phyloP scores from a whole-genome alignment of 1,284 basidiomycete genomes.

The Microstroma glucosiphilum region DNA sequence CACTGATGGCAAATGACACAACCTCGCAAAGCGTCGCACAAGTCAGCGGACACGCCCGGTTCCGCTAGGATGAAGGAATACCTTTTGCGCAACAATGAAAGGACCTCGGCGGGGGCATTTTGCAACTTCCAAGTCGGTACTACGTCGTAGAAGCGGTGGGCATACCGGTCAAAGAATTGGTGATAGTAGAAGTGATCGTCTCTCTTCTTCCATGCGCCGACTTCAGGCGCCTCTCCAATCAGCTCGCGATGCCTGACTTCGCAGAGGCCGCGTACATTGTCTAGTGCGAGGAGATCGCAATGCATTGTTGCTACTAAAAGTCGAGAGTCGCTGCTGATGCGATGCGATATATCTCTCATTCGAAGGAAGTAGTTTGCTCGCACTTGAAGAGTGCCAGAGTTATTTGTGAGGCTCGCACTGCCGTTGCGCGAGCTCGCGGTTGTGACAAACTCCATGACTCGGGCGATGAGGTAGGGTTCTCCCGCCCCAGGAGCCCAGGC shows the following conservation, averaged over 20 bases:
- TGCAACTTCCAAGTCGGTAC: slow-evolving; percentile 76
- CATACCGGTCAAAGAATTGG: slow-evolving; percentile 90
- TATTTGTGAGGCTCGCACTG: slow-evolving; percentile 61
- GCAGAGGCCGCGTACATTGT: slow-evolving; percentile 82
- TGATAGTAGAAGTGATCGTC: slow-evolving; percentile 93
- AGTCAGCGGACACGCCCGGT: slow-evolving; percentile 80
- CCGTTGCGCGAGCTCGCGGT: slow-evolving; percentile 63
- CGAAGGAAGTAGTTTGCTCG: slow-evolving; percentile 89
- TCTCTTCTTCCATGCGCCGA: slow-evolving; percentile 88
- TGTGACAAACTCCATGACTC: slow-evolving; percentile 91
- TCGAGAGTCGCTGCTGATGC: slow-evolving; percentile 75
- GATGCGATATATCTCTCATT: slow-evolving; percentile 77
- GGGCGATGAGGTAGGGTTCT: slow-evolving; percentile 76
- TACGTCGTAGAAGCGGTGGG: slow-evolving; percentile 96
- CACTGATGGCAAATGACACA: slow-evolving; percentile 81
- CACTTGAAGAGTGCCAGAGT: slow-evolving; percentile 55
- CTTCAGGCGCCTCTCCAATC: slow-evolving; percentile 65
- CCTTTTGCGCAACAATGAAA: slow-evolving; percentile 60
- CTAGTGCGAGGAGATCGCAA: slow-evolving; percentile 86
- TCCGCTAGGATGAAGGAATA: slow-evolving; percentile 95
- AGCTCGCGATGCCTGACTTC: slow-evolving; percentile 88
- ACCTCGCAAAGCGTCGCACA: slow-evolving; percentile 73
- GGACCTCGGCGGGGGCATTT: slow-evolving; percentile 58
- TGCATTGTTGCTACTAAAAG: slow-evolving; percentile 88
- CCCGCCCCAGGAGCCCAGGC: slow-evolving; percentile 84